Evolutionary conservation across 2,329 filamentous ascomycete species (phyloP).

Genomic region (Xylariales sp.): DNA sequence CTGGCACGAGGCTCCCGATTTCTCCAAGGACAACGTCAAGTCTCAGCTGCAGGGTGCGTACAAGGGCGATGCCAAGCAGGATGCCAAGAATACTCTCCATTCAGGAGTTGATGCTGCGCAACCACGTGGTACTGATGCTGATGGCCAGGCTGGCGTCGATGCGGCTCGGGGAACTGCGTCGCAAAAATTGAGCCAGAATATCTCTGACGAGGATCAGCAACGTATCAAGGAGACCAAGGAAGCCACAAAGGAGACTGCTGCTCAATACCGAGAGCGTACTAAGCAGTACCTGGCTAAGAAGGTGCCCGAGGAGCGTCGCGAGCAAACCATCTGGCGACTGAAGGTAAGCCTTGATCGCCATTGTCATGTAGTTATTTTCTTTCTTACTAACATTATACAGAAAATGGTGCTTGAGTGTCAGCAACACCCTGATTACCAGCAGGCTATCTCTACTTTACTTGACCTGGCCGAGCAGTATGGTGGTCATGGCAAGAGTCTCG

Average conservation of each 20-base stretch:
- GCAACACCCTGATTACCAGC: conserved; percentile 87
- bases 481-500: conserved; percentile 63
- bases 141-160: conserved; percentile 17
- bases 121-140: conserved; percentile 18
- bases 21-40: conserved; percentile 66
- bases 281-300: conserved; percentile 79
- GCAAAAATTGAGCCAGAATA: conserved; percentile 55
- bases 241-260: conserved; percentile 33
- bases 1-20: conserved; percentile 83
- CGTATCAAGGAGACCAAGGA: conserved; percentile 49
- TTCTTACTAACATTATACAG: conserved; percentile 35
- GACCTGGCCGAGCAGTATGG: conserved; percentile 80
- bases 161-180: conserved; percentile 36
- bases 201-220: conserved; percentile 57
- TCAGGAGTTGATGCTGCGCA: conserved; percentile 40
- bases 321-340: conserved; percentile 85
- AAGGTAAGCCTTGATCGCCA: conserved; percentile 41
- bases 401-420: conserved; percentile 98
- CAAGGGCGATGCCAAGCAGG: conserved; percentile 48
- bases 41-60: conserved; percentile 62
- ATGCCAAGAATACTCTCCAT: conserved; percentile 55
- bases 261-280: conserved; percentile 37
- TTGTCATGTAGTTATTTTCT: background rate
- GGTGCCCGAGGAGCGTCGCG: conserved; percentile 86
- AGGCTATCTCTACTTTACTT: conserved; percentile 85